Conservation (phyloP, 169 alveolate species). For the Plasmodium inui region DNA sequence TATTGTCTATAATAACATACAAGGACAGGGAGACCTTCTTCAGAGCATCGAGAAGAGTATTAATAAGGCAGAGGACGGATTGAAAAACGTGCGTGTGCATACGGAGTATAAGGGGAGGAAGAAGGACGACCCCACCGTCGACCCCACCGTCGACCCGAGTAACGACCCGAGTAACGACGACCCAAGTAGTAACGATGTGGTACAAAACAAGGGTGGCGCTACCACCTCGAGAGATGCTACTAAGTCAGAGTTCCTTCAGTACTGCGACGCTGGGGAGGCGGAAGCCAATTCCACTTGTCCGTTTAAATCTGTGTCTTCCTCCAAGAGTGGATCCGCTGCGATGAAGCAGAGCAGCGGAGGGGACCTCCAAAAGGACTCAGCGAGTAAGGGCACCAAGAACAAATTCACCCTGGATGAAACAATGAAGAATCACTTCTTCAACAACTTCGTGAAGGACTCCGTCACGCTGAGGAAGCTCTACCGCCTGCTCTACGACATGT, state of each 20-base stretch:
- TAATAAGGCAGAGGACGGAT: conserved; percentile 1
- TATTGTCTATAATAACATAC: conserved; percentile 72
- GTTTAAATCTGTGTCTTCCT: neutral
- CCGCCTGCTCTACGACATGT: conserved; percentile 21
- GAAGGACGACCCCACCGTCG: neutral
- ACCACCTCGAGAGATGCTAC: neutral
- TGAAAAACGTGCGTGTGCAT: conserved; percentile 21
- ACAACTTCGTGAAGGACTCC: conserved; percentile 32
- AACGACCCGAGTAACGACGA: neutral
- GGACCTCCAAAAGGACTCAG: neutral
- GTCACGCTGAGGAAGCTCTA: conserved; percentile 33
- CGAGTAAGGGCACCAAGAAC: neutral
- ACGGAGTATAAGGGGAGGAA: neutral
- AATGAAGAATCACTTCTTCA: conserved; percentile 50
- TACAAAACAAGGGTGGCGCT: neutral
- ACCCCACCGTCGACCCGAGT: neutral
- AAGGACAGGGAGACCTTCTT: conserved; percentile 66
- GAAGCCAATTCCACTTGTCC: neutral
- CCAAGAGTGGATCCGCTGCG: neutral
- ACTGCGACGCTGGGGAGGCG: neutral
- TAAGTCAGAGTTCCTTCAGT: neutral
- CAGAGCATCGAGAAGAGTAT: conserved; percentile 36
- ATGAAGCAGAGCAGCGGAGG: neutral
- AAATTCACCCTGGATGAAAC: conserved; percentile 30
- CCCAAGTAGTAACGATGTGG: neutral